Conservation (phyloP, 2,329 filamentous ascomycete genomes). For the Phaeosphaeriaceae sp. region DNA sequence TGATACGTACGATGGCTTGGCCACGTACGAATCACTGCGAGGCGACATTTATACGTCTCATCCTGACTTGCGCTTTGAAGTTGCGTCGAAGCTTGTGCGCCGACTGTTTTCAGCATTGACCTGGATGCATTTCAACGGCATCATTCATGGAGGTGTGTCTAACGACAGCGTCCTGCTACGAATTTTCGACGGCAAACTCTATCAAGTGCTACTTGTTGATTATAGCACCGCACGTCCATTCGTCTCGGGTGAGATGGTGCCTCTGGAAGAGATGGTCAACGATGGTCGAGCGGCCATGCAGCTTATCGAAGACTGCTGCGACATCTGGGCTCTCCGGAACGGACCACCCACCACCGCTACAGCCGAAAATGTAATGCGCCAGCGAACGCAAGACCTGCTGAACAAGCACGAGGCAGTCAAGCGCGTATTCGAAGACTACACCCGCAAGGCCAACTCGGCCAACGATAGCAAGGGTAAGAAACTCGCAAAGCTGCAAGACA, state of each 20-base stretch:
- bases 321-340: slow-evolving; percentile 25
- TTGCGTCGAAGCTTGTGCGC: slow-evolving; percentile 20
- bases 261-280: slow-evolving; percentile 11
- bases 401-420: slow-evolving; percentile 12
- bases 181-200: slow-evolving; percentile 4
- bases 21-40: slow-evolving; percentile 11
- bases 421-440: slow-evolving; percentile 12
- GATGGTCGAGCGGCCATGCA: slow-evolving; percentile 17
- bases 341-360: slow-evolving; percentile 7
- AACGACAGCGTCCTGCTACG: slow-evolving; percentile 17
- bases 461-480: slow-evolving; percentile 10
- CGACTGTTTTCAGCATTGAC: slow-evolving; percentile 21
- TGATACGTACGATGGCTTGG: slow-evolving; percentile 16
- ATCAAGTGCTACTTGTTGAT: slow-evolving; percentile 20
- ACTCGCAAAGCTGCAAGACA: slow-evolving; percentile 7
- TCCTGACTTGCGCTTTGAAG: slow-evolving; percentile 16
- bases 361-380: slow-evolving; percentile 8
- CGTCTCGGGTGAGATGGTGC: slow-evolving; percentile 1
- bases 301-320: slow-evolving; percentile 23
- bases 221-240: slow-evolving; percentile 12
- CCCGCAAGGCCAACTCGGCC: neutral
- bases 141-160: slow-evolving; percentile 15
- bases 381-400: slow-evolving; percentile 9
- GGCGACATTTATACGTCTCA: slow-evolving; percentile 9
- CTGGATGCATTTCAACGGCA: slow-evolving; percentile 20